phyloP scores from a whole-genome alignment of 2,329 filamentous ascomycete species.

The Aspergillus fischeri region DNA sequence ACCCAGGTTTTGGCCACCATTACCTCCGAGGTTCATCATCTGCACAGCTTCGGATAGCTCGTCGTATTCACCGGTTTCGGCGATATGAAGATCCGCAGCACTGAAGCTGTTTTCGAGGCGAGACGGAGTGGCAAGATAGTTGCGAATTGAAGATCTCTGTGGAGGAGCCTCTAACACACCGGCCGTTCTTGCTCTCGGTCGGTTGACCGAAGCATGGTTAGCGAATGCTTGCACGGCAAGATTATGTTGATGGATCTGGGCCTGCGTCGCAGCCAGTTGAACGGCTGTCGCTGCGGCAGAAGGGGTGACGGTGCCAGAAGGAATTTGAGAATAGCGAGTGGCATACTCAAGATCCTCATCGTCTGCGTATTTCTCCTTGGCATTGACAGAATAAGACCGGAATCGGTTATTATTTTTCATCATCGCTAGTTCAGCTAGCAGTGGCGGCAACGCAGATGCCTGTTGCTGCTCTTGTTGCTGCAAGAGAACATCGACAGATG shows the following conservation, averaged over 20 bases:
- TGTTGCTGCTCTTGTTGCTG: conserved; percentile 50
- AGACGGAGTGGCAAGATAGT: conserved; percentile 72
- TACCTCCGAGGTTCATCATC: conserved; percentile 61
- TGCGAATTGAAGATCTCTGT: conserved; percentile 60
- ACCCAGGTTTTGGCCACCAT: conserved; percentile 49
- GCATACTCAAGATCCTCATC: conserved; percentile 76
- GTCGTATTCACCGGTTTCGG: conserved; percentile 74
- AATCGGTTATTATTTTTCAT: conserved; percentile 81
- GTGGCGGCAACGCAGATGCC: conserved; percentile 52
- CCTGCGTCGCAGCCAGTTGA: conserved; percentile 58
- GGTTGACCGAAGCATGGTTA: conserved; percentile 72
- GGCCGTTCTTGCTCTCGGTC: conserved; percentile 85
- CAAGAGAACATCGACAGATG: conserved; percentile 49
- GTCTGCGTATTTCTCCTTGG: conserved; percentile 93
- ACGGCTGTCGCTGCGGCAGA: conserved; percentile 54
- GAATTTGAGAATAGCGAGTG: conserved; percentile 53
- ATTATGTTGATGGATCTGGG: conserved; percentile 81
- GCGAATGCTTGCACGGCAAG: conserved; percentile 89
- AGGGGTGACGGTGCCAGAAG: conserved; percentile 59
- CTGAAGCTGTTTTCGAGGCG: conserved; percentile 73
- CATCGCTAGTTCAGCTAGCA: conserved; percentile 70
- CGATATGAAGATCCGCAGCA: conserved; percentile 68
- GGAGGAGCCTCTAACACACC: conserved; percentile 80
- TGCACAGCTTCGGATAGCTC: conserved; percentile 79
- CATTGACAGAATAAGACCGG: conserved; percentile 96